A percentile compares a stretch with the other conserved stretches of the same genome.
These are phyloP conservation scores for Magnaporthales sp. DNA, from an alignment of 2,329 filamentous ascomycete genomes.

Conservation along the genomic window DNA sequence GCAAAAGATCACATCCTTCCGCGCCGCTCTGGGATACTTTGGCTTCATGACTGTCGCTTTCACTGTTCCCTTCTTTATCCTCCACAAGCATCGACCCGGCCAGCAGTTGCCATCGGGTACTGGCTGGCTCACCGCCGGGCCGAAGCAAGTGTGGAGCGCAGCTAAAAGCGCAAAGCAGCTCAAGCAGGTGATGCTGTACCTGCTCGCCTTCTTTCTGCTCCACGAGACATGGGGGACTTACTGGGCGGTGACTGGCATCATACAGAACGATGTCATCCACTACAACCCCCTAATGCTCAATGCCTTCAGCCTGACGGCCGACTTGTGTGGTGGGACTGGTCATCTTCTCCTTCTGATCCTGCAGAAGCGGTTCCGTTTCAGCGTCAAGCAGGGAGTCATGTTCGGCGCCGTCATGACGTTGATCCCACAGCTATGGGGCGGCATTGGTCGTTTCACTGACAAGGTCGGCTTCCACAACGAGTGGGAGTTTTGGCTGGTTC, in stretches of 20 bases:
- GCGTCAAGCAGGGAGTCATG: constrained; percentile 14
- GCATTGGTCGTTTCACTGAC: constrained; percentile 12
- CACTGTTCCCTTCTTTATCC: constrained; percentile 15
- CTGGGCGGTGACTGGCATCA: constrained; percentile 12
- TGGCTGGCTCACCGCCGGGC: constrained; percentile 10
- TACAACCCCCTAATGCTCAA: constrained; percentile 13
- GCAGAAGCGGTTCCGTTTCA: constrained; percentile 13
- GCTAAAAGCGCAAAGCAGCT: constrained; percentile 12
- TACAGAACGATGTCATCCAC: constrained; percentile 15
- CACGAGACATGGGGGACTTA: constrained; percentile 14
- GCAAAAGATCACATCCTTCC: constrained; percentile 11
- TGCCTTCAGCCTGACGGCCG: constrained; percentile 12
- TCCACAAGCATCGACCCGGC: constrained; percentile 14
- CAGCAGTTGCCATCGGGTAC: constrained; percentile 13
- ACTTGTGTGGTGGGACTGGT: constrained; percentile 12
- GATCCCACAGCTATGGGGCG: constrained; percentile 12
- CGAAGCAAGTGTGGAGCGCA: constrained; percentile 13
- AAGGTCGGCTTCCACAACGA: constrained; percentile 12
- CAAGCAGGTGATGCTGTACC: constrained; percentile 13
- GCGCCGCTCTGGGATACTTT: constrained; percentile 14
- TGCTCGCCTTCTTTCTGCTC: constrained; percentile 14
- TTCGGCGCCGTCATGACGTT: constrained; percentile 14
- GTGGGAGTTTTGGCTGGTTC: constrained; percentile 13
- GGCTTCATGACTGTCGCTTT: constrained; percentile 12
- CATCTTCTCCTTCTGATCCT: constrained; percentile 12